These are phyloP conservation scores for Neurospora hispaniola DNA, from an alignment of 495 filamentous ascomycete species.

Conservation along the genomic window DNA sequence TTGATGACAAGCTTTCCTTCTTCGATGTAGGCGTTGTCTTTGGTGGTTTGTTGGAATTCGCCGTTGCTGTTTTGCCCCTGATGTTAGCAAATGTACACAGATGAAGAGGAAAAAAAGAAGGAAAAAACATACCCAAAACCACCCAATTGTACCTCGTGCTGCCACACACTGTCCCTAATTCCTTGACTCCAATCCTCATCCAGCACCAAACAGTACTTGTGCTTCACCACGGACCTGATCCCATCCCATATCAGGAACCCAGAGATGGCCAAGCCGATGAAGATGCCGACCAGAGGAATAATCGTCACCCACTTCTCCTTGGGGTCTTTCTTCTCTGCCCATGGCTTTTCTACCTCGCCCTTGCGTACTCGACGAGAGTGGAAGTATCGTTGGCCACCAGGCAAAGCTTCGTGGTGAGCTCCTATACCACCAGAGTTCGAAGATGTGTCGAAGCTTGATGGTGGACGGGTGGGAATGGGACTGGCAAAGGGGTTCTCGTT, in stretches of 20 bases:
- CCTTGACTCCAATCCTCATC: constrained; percentile 56
- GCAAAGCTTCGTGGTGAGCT: constrained; percentile 1
- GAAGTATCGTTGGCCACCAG: constrained; percentile 51
- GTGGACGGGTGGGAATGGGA: constrained; percentile 44
- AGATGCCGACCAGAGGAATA: constrained; percentile 57
- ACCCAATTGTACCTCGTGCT: constrained; percentile 66
- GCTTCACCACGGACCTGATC: constrained; percentile 53
- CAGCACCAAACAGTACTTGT: constrained; percentile 64
- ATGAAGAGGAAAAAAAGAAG: background rate
- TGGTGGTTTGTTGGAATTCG: constrained; percentile 64
- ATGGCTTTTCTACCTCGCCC: constrained; percentile 59
- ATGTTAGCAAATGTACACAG: constrained; percentile 2
- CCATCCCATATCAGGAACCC: constrained; percentile 65
- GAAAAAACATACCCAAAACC: constrained; percentile 60
- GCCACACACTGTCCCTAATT: constrained; percentile 56
- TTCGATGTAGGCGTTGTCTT: constrained; percentile 63
- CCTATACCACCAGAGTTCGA: constrained; percentile 10
- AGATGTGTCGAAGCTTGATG: constrained; percentile 40
- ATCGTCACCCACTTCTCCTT: constrained; percentile 81
- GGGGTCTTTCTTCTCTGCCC: constrained; percentile 56
- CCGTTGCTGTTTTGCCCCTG: constrained; percentile 48
- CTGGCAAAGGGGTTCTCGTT: constrained; percentile 46
- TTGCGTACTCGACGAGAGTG: constrained; percentile 63
- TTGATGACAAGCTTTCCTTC: constrained; percentile 62
- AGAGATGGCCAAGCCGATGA: constrained; percentile 53